Conservation (phyloP, 495 filamentous ascomycete genomes). For the Apiosordaria backusii region DNA sequence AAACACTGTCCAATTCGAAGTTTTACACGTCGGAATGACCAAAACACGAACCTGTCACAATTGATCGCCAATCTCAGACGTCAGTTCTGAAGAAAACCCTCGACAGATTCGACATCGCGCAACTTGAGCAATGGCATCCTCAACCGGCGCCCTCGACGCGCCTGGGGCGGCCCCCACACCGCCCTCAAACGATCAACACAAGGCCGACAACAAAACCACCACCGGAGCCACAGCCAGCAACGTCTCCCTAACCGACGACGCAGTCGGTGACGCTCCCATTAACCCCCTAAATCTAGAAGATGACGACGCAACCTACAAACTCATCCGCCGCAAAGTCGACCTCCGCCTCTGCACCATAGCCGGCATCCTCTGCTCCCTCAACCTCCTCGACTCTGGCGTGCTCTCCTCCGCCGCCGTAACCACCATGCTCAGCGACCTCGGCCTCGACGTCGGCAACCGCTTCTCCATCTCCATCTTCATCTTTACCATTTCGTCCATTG, state of each 20-base stretch:
- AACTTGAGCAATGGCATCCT: background rate
- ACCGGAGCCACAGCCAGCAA: background rate
- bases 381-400: conserved; percentile 72
- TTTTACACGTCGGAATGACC: background rate
- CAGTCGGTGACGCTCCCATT: background rate
- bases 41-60: background rate
- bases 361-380: conserved; percentile 67
- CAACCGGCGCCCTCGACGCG: background rate
- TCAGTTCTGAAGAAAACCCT: background rate
- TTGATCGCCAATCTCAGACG: background rate
- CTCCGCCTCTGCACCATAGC: conserved; percentile 72
- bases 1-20: background rate
- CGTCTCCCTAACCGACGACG: background rate
- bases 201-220: background rate
- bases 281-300: background rate
- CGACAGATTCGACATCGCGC: background rate
- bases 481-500: conserved; percentile 71
- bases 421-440: conserved; percentile 64
- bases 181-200: background rate
- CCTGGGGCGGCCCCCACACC: background rate
- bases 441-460: conserved; percentile 56
- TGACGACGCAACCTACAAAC: conserved; percentile 21
- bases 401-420: conserved; percentile 75
- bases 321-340: conserved; percentile 64
- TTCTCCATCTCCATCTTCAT: conserved; percentile 76